Base-by-base conservation (phyloP, 306 rosid species). In the Trifolium dubium region DNA sequence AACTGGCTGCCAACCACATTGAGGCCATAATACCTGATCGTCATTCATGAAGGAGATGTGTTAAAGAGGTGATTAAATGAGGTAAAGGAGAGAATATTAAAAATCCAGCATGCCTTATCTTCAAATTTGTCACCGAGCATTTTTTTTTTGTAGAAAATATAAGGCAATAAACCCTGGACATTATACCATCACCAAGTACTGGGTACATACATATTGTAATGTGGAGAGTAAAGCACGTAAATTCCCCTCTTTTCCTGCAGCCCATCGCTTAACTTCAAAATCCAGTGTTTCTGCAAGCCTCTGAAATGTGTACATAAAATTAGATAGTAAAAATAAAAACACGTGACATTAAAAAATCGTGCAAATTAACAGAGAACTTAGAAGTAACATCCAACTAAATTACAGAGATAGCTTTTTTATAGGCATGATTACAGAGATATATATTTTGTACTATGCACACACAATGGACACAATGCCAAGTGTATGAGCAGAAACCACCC, bases 161-260 rank as follows among this genome's bases (percentile, higher is more conserved):
- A 63, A 63, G 46, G 29, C 39, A 56, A 46, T 68, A 61, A 51
- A 62, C 46, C 63, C 35, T 32, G 59, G 75, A 19, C 47, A 39
- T 53, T 72, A 69, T 49, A 14, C 80, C 40, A 44, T 17, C 18
- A 49, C 14, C 31, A 19, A 58, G 17, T 58, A 58, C 66, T 14
- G 13, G 43, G 73, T 54, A 80, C 88, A 10, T 95, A 95, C 99
- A 78, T 90, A 90, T 90, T 94, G 99, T 84, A 94, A 35, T 47
- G 97, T 92, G 34, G 99, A 94, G 49, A 94, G 87, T 75, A 92
- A 75, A 77, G 96, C 96, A 46, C 99, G 96, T 89, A 94, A 85
- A 76, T 94, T 94, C 55, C 97, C 99, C 71, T 92, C 99, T 79
- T 94, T 94, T 40, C 99, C 99, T n/a, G 89, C 92, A 68, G 97